Base-by-base conservation (phyloP, 441 rosid genomes). In the Populus hybrid region DNA sequence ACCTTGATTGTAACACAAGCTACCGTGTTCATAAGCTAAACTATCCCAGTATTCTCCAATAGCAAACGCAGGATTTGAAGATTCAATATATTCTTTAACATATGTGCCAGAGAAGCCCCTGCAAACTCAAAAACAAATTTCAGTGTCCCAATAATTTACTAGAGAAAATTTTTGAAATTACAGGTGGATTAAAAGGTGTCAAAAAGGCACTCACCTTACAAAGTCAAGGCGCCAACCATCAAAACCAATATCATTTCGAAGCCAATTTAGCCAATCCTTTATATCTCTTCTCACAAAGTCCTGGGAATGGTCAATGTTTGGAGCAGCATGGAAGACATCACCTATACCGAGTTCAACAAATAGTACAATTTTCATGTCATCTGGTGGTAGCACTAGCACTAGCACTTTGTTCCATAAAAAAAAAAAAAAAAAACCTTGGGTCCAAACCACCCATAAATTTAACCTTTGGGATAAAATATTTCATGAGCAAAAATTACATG, bases 1-100 rank as follows among this genome's bases (percentile, higher is more conserved):
- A 88, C 90, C 89, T 86, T 88, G 90, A 77, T 88, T 86, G 79
- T 88, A 88, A 74, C 87, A 84, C 83, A 86, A 74, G 79, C 85
- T 81, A 38, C 86, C 86, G n/a, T 86, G 80, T 73, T 88, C 89
- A 74, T 88, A 88, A 32, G 84, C 83, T 78, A 86, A 79, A 77
- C 88, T 84, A 78, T 88, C 89, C 89, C 90, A 88, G 74, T 88
- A 86, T 85, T 88, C 89, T 70, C 90, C 90, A 70, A 88, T 86
- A 36, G 89, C 82, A 80, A 88, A 88, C 64, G 89, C 88, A 68
- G 88, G 89, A 79, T 86, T 79, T 72, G 89, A 86, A 69, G 84
- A 71, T 78, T 88, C 89, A 32, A 88, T 83, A 75, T 86, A 88
- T 83, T 88, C 90, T 80, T 86, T 85, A 65, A 86, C 86, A 79